These are phyloP conservation scores for Russula sp. DNA, from an alignment of 768 basidiomycete species.

Conservation along the genomic window DNA sequence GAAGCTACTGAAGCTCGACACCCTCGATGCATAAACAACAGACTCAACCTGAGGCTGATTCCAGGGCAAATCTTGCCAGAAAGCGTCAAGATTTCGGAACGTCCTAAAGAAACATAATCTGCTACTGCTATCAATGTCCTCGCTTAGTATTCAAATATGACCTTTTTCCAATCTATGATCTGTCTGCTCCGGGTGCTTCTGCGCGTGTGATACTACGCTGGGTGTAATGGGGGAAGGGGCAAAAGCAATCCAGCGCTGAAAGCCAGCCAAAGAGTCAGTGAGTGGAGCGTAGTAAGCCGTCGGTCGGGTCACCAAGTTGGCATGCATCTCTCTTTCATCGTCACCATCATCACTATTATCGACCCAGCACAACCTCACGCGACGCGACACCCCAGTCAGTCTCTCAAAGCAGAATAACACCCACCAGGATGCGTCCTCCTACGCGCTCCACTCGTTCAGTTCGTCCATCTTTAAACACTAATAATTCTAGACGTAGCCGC, in stretches of 20 bases:
- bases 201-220: neutral
- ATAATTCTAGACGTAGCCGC: neutral
- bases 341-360: neutral
- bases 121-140: too few species aligned
- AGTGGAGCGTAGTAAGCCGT: neutral
- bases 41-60: too few species aligned
- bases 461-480: conserved; percentile 25
- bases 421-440: conserved; percentile 33
- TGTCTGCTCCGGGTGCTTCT: neutral
- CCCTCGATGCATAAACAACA: too few species aligned
- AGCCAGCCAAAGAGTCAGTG: neutral
- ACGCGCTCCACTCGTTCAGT: conserved; percentile 35
- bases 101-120: too few species aligned
- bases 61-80: too few species aligned
- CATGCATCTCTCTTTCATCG: neutral
- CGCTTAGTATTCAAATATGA: too few species aligned
- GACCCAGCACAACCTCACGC: conserved; percentile 9
- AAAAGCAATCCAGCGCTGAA: neutral
- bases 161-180: too few species aligned
- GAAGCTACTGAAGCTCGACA: too few species aligned
- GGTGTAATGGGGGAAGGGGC: neutral
- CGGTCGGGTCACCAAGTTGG: neutral
- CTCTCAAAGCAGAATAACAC: conserved; percentile 8
- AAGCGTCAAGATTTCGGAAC: too few species aligned
- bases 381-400: conserved; percentile 21